Base-by-base conservation (phyloP, 805 yeast genomes). In the Naumovozyma castellii region DNA sequence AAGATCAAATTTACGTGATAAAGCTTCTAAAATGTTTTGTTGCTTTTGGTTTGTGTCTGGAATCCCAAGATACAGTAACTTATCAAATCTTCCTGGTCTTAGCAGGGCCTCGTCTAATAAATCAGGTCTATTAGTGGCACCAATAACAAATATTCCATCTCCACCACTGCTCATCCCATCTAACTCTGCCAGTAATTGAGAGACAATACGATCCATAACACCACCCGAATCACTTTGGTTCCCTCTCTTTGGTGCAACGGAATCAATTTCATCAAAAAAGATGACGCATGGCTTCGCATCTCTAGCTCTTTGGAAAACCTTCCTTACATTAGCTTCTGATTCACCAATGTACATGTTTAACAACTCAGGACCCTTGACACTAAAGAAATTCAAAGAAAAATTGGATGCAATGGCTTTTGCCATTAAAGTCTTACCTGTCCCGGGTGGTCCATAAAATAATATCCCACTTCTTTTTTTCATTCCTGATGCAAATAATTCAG, bases 191-290 rank as follows among this genome's bases (percentile, higher is more conserved):
- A 92, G 68, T 31, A 92, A 66, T 60, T 92, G 98, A 0, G 97
- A 88, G 0, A 92, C 98, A 47, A 92, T 92, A 61, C 98, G 75
- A 58, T 92, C 98, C 98, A 92, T 92, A 2, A 92, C 97, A 49
- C 97, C 98, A 14, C 97, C 97, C 2, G 97, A 87, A 61, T 92
- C 98, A 18, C 98, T 97, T 56, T 92, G 97, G 58, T 90, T 88
- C 20, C 98, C 98, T 67, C 97, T 78, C 59, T 92, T 90, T 2
- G 97, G 97, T 0, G 98, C 98, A 1, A 92, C 97, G 1, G 97
- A 87, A 64, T 92, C 98, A 62, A 92, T 71, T 64, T 92, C 98
- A 65, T 92, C 98, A 56, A 92, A 92, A 62, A 92, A 92, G 14
- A 92, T 87, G 15, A 92, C 97, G 68, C 98, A 92, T 1, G 98